Base-by-base conservation (phyloP, 345 rosid species). In the Linum trigynum region DNA sequence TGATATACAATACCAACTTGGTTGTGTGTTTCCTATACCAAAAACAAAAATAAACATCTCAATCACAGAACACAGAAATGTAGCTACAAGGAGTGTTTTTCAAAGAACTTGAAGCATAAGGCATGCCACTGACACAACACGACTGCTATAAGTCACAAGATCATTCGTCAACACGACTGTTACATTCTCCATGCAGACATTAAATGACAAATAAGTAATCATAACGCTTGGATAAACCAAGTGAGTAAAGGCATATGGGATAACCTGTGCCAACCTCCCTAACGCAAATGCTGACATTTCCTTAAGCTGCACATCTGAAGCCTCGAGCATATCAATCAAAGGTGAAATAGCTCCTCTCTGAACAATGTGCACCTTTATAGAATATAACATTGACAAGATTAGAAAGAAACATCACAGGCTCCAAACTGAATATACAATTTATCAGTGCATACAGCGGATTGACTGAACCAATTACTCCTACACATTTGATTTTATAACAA, bases 241-340 rank as follows among this genome's bases (percentile, higher is more conserved):
- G 32, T 66, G 45, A 32, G 32, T 61, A 9, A 32, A 43, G 23
- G 62, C 32, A 23, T 23, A 67, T 62, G 14, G 12, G 64, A 65
- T 39, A 67, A 88, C 97, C 92, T 84, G 97, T 55, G 95, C 95
- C 80, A 88, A 70, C 42, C 92, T 83, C 71, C 91, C 90, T 57
- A 90, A 89, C 5, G 91, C 92, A 76, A 87, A 90, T 64, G 92
- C 85, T 38, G 97, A 68, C 95, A 88, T 86, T 76, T 86, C 89
- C 74, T 79, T 76, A 43, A 84, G 86, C 65, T 88, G 86, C 16
- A 63, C 76, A 74, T 91, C 89, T 60, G 83, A 63, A 38, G 89
- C 75, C 35, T 76, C 72, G 56, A 90, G 92, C 97, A 90, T 74
- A 40, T 79, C 78, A 65, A 90, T 81, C 67, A 90, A 78, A 35